A percentile compares a stretch with the other conserved stretches of the same genome.
phyloP scores from a whole-genome alignment of 1,139 yeast genomes.

The Pichia sp. region DNA sequence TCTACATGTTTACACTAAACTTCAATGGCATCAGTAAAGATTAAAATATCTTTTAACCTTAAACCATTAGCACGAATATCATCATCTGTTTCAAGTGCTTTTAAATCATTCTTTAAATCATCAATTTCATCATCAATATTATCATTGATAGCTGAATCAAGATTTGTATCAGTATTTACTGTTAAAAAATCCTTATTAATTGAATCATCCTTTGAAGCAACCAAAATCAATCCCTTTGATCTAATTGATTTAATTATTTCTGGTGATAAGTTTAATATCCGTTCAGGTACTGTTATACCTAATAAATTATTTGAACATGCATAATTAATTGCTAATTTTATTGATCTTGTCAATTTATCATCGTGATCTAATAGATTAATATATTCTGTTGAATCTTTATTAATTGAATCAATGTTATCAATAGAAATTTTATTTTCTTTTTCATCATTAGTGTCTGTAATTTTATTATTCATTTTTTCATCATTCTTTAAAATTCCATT shows the following conservation, averaged over 20 bases:
- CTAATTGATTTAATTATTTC: slow-evolving; percentile 69
- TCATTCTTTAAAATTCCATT: slow-evolving; percentile 30
- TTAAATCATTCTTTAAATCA: slow-evolving; percentile 7
- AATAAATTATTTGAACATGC: slow-evolving; percentile 77
- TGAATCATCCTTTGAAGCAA: slow-evolving; percentile 47
- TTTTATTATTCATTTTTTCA: not conserved
- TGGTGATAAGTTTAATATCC: slow-evolving; percentile 66
- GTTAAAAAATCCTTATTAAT: not conserved
- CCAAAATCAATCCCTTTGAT: slow-evolving; percentile 74
- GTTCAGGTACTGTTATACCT: slow-evolving; percentile 74
- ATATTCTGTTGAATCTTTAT: slow-evolving; percentile 30
- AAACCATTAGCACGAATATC: slow-evolving; percentile 69
- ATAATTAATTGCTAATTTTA: slow-evolving; percentile 61
- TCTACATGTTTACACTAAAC: slow-evolving; percentile 34
- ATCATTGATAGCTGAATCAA: slow-evolving; percentile 8
- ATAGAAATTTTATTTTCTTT: slow-evolving; percentile 16
- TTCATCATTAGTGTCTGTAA: not conserved
- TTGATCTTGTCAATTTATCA: slow-evolving; percentile 38
- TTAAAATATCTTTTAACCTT: slow-evolving; percentile 57
- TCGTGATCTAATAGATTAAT: slow-evolving; percentile 28
- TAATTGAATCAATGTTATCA: slow-evolving; percentile 31
- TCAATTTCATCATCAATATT: slow-evolving; percentile 22
- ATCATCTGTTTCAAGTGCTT: slow-evolving; percentile 31
- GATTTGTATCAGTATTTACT: not conserved
- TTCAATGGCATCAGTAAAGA: slow-evolving; percentile 65